Percentiles rank a stretch among this genome's conserved stretches.
Conservation (phyloP, 192 early-diverging fungal species). For the Mortierella hygrophila region DNA sequence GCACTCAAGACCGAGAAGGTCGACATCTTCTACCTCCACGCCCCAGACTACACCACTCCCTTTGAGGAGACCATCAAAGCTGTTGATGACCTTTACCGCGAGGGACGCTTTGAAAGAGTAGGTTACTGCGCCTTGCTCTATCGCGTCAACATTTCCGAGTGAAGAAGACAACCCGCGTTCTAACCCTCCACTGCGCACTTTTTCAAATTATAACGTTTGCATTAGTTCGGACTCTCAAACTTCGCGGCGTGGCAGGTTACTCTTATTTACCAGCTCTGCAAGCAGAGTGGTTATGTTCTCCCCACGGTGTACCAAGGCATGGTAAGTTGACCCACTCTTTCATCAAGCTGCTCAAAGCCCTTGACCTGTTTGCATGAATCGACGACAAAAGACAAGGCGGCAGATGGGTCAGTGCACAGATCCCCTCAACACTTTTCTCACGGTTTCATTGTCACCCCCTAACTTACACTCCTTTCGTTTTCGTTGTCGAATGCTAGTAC, state of each 20-base stretch:
- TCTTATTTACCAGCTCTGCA: conserved; percentile 54
- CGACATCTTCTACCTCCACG: conserved; percentile 76
- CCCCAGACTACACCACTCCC: conserved; percentile 68
- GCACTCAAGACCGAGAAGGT: conserved; percentile 66
- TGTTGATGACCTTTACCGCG: conserved; percentile 71
- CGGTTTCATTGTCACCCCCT: background rate
- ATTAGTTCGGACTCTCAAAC: conserved; percentile 58
- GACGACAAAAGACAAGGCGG: background rate
- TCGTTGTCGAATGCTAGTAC: background rate
- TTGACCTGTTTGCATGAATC: background rate
- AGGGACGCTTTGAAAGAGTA: conserved; percentile 64
- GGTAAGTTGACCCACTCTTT: conserved; percentile 16
- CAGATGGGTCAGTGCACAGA: background rate
- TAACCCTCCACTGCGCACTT: background rate
- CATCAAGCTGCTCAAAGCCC: background rate
- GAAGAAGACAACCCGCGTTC: background rate
- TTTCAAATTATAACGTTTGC: background rate
- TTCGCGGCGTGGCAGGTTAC: conserved; percentile 57
- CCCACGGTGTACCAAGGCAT: conserved; percentile 60
- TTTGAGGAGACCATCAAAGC: conserved; percentile 67
- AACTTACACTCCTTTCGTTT: background rate
- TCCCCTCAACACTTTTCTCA: background rate
- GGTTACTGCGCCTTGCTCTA: background rate
- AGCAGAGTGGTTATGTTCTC: conserved; percentile 55
- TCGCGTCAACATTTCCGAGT: too few relatives aligned